Conservation (phyloP, 2,329 filamentous ascomycete species). For the Raffaelea deltoideospora region DNA sequence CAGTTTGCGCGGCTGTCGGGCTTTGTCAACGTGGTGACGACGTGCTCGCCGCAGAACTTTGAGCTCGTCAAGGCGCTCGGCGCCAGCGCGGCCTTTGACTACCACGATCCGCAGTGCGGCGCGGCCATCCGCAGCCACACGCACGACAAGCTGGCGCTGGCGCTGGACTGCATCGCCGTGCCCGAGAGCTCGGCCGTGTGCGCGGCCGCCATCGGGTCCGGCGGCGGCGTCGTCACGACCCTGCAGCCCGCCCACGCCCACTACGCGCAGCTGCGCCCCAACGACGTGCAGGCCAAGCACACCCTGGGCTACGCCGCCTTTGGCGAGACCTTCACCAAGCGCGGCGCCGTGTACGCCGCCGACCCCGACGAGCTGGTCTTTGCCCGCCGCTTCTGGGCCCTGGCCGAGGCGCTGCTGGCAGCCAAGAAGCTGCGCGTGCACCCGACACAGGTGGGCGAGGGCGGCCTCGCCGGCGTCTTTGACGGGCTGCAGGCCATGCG, state of each 20-base stretch:
- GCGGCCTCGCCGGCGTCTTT: background rate
- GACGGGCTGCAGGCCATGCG: background rate
- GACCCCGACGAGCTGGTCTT: background rate
- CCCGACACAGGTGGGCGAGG: background rate
- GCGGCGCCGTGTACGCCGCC: background rate
- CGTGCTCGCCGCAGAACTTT: conserved; percentile 26
- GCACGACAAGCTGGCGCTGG: conserved; percentile 18
- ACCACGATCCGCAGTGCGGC: conserved; percentile 19
- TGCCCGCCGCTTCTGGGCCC: background rate
- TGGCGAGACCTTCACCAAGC: background rate
- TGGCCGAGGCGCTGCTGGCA: background rate
- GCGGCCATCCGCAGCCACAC: conserved; percentile 22
- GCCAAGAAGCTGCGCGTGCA: background rate
- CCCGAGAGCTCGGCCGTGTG: conserved; percentile 18
- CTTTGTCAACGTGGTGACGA: conserved; percentile 21
- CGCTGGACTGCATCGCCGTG: conserved; percentile 26
- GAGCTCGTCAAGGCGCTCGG: conserved; percentile 23
- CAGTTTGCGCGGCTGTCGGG: conserved; percentile 20
- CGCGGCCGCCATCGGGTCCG: conserved; percentile 7
- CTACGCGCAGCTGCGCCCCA: background rate
- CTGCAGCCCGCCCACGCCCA: too few relatives aligned
- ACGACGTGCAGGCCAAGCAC: background rate
- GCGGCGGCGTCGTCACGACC: background rate
- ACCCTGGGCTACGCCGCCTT: background rate
- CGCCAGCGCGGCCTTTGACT: conserved; percentile 29